Conservation (phyloP, 1,284 basidiomycete species). For the Trametes sp. region DNA sequence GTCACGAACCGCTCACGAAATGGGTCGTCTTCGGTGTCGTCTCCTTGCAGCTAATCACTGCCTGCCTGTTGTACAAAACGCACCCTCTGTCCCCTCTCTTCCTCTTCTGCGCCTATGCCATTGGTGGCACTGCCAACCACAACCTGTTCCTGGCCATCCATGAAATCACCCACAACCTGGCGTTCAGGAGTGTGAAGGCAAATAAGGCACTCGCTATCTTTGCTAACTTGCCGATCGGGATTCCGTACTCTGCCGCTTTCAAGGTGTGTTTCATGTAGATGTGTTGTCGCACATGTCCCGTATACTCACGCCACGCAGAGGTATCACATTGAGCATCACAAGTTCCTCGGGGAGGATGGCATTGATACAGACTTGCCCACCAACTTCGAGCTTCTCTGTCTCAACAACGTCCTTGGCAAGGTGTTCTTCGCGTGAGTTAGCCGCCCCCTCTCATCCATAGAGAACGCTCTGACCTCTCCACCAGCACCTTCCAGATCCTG, state of each 20-base stretch:
- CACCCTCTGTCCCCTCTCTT: slow-evolving; percentile 78
- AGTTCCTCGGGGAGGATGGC: slow-evolving; percentile 94
- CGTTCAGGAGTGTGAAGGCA: slow-evolving; percentile 83
- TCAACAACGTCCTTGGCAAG: slow-evolving; percentile 97
- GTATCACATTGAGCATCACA: slow-evolving; percentile 96
- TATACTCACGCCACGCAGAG: slow-evolving; percentile 50
- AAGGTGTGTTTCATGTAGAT: slow-evolving; percentile 63
- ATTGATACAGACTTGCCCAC: slow-evolving; percentile 96
- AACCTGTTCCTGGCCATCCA: slow-evolving; percentile 98
- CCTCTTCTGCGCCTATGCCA: slow-evolving; percentile 80
- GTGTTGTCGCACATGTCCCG: background rate
- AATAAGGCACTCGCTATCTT: slow-evolving; percentile 92
- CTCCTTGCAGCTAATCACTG: slow-evolving; percentile 73
- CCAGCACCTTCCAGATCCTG: slow-evolving; percentile 94
- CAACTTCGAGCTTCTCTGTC: slow-evolving; percentile 80
- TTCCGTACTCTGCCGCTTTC: slow-evolving; percentile 96
- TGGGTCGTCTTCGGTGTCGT: slow-evolving; percentile 87
- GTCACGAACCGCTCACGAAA: slow-evolving; percentile 90
- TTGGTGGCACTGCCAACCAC: slow-evolving; percentile 97
- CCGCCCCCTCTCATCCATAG: background rate
- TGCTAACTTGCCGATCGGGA: slow-evolving; percentile 91
- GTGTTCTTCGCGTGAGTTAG: slow-evolving; percentile 91
- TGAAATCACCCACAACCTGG: slow-evolving; percentile 98
- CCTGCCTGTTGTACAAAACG: slow-evolving; percentile 71
- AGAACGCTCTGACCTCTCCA: background rate